phyloP scores from a whole-genome alignment of 2,329 filamentous ascomycete species.

The Furcasterigmium furcatum region DNA sequence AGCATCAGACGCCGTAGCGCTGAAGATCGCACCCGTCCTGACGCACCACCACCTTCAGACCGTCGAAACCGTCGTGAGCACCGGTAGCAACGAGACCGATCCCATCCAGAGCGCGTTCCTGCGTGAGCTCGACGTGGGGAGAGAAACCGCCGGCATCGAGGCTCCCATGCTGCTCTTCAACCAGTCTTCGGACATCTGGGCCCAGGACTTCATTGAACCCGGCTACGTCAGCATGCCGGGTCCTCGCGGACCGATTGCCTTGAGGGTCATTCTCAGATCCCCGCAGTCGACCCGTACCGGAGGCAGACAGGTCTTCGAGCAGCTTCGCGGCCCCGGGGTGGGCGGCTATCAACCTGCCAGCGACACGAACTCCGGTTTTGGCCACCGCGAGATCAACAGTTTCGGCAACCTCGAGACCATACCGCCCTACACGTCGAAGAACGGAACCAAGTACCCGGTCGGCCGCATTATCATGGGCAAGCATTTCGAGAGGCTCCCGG shows the following conservation, averaged over 20 bases:
- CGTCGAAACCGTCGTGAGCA: slow-evolving; percentile 21
- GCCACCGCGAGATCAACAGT: slow-evolving; percentile 29
- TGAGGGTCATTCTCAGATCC: slow-evolving; percentile 28
- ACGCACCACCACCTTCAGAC: slow-evolving; percentile 31
- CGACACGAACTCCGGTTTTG: slow-evolving; percentile 14
- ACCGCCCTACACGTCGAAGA: slow-evolving; percentile 20
- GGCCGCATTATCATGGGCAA: slow-evolving; percentile 4
- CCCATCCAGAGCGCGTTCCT: slow-evolving; percentile 14
- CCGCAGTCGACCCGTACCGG: slow-evolving; percentile 20
- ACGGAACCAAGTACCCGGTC: not conserved
- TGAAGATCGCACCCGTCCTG: slow-evolving; percentile 32
- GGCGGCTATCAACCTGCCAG: slow-evolving; percentile 24
- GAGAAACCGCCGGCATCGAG: slow-evolving; percentile 10
- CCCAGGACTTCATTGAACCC: slow-evolving; percentile 34
- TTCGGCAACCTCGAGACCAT: slow-evolving; percentile 33
- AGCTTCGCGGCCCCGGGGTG: slow-evolving; percentile 21
- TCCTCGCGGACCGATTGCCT: slow-evolving; percentile 21
- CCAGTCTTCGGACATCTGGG: slow-evolving; percentile 26
- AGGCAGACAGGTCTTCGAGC: slow-evolving; percentile 27
- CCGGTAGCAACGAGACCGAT: slow-evolving; percentile 2
- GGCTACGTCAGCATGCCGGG: slow-evolving; percentile 34
- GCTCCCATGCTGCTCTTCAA: slow-evolving; percentile 18
- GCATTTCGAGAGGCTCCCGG: slow-evolving; percentile 13
- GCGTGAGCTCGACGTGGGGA: slow-evolving; percentile 10
- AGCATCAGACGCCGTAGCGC: slow-evolving; percentile 20